These are phyloP conservation scores for Medicago arabica DNA, from an alignment of 306 rosid species.

Conservation along the genomic window DNA sequence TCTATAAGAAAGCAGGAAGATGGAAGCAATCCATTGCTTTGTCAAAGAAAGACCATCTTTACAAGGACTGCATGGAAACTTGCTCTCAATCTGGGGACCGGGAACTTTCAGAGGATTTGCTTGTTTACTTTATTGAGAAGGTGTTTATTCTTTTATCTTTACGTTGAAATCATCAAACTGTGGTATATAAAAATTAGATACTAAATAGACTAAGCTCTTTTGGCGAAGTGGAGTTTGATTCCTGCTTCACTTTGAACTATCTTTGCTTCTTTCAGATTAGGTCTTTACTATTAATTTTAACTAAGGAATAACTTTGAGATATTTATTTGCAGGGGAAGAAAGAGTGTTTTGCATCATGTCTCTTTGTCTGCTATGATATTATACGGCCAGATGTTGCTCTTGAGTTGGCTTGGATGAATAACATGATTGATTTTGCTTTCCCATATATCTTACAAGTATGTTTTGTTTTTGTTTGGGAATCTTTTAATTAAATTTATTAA, in stretches of 20 bases:
- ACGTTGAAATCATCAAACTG: constrained; percentile 21
- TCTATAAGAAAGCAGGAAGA: constrained; percentile 93
- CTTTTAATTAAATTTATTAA: constrained; percentile 13
- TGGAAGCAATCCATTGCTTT: constrained; percentile 98
- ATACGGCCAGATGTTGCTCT: constrained; percentile 86
- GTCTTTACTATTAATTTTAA: no score
- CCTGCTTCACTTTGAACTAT: constrained; percentile 24
- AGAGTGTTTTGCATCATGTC: constrained; percentile 97
- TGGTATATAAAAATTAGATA: constrained; percentile 11
- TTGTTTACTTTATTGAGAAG: constrained; percentile 89
- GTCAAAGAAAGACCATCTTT: constrained; percentile 93
- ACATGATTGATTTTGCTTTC: constrained; percentile 89
- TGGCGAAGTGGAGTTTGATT: constrained; percentile 3
- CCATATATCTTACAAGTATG: constrained; percentile 88
- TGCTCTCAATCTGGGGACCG: constrained; percentile 95
- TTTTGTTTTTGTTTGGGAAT: constrained; percentile 3
- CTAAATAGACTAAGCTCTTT: constrained; percentile 24
- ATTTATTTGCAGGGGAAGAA: constrained; percentile 79
- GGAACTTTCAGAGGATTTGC: constrained; percentile 94
- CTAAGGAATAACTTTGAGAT: constrained; percentile 27
- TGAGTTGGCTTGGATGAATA: constrained; percentile 93
- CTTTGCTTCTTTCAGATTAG: constrained; percentile 9
- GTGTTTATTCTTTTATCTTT: constrained; percentile 44
- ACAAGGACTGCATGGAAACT: constrained; percentile 98
- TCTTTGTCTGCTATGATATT: constrained; percentile 90